A percentile compares a stretch with the other conserved stretches of the same genome.
Conservation (phyloP, 208 protist species). For the Acanthamoeba royreba region DNA sequence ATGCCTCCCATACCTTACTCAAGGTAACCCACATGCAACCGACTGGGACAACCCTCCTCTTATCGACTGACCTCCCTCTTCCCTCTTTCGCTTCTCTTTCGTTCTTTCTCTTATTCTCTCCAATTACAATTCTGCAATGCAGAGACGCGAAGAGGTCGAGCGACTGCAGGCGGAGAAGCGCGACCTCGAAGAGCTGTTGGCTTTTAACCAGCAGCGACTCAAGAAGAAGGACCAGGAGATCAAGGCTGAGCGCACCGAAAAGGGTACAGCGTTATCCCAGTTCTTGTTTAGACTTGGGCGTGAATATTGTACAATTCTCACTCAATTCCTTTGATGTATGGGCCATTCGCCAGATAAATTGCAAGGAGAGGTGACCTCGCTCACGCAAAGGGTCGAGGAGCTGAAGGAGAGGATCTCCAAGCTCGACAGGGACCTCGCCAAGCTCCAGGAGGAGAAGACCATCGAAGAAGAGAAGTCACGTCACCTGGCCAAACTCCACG, state of each 20-base stretch:
- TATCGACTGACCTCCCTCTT: too few relatives aligned
- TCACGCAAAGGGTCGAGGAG: background rate
- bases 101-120: background rate
- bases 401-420: background rate
- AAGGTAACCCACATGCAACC: too few relatives aligned
- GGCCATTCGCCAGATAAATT: background rate
- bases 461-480: background rate
- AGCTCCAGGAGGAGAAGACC: background rate
- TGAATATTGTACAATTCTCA: too few relatives aligned
- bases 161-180: background rate
- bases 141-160: background rate
- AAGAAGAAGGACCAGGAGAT: conserved; percentile 11
- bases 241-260: background rate
- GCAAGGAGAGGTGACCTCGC: background rate
- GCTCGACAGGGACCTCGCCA: background rate
- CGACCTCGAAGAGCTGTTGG: background rate
- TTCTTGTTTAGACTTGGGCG: too few relatives aligned
- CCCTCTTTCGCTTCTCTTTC: background rate
- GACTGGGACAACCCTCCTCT: too few relatives aligned
- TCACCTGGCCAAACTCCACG: background rate
- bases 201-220: background rate
- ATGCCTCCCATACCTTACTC: background rate
- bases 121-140: background rate
- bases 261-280: too few relatives aligned
- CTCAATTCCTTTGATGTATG: background rate